Conservation (phyloP, 148 eudicot genomes). For the Spergularia marina region DNA sequence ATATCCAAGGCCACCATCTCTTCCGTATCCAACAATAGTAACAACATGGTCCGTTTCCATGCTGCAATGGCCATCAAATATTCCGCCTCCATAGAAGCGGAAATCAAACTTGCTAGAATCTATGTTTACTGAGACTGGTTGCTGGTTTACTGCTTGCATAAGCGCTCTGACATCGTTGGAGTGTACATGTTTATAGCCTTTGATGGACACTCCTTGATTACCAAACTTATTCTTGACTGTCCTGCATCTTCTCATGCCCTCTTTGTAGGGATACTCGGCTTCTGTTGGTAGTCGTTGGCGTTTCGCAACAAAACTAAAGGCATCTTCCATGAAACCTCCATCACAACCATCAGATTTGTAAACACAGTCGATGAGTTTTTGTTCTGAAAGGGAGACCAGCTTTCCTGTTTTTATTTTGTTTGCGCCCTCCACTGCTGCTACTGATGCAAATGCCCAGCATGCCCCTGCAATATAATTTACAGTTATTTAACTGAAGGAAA, state of each 20-base stretch:
- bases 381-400: constrained; percentile 38
- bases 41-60: constrained; percentile 23
- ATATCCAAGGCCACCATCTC: constrained; percentile 5
- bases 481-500: too few relatives aligned
- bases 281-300: constrained; percentile 38
- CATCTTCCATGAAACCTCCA: constrained; percentile 25
- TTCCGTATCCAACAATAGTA: constrained; percentile 30
- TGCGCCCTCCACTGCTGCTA: constrained; percentile 40
- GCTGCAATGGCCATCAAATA: constrained; percentile 28
- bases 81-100: constrained; percentile 20
- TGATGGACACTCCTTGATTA: background rate
- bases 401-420: constrained; percentile 32
- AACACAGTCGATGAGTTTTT: constrained; percentile 38
- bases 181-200: constrained; percentile 24
- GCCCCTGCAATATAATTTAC: constrained; percentile 16
- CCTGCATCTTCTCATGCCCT: constrained; percentile 1
- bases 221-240: background rate
- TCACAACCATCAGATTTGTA: constrained; percentile 7
- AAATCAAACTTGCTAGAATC: constrained; percentile 16
- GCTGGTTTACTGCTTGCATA: constrained; percentile 28
- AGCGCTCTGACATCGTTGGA: constrained; percentile 24
- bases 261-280: constrained; percentile 35
- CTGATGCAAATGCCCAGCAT: constrained; percentile 49
- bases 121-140: constrained; percentile 32
- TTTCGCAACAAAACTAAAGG: constrained; percentile 27